Conservation (phyloP, 768 basidiomycete species). For the Baorangia bicolor region DNA sequence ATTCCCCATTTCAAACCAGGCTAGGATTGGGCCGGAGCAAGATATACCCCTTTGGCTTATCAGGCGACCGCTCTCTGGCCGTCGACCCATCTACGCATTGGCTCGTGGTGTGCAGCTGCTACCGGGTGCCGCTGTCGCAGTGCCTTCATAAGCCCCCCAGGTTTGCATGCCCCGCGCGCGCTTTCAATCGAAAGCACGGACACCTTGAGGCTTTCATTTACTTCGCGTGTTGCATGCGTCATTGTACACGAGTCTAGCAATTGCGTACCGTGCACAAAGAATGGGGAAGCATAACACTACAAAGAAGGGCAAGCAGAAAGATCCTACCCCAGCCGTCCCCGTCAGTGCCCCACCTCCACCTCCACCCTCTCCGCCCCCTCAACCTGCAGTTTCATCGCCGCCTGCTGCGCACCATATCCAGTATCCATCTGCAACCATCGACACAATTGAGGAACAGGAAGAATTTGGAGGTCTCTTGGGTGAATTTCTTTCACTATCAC, state of each 20-base stretch:
- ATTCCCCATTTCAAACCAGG: not conserved
- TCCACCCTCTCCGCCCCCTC: conserved; percentile 11
- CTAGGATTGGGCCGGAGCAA: conserved; percentile 3
- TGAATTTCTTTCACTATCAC: conserved; percentile 12
- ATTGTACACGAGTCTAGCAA: conserved; percentile 22
- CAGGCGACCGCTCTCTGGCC: not conserved
- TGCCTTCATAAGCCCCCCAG: conserved; percentile 13
- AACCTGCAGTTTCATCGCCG: conserved; percentile 17
- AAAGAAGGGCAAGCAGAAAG: conserved; percentile 38
- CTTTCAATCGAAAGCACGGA: conserved; percentile 11
- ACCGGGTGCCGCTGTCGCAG: not conserved
- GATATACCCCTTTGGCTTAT: not conserved
- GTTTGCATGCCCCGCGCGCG: conserved; percentile 6
- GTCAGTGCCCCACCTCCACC: conserved; percentile 9
- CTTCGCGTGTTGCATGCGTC: conserved; percentile 29
- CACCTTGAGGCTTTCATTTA: conserved; percentile 33
- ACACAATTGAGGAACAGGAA: conserved; percentile 29
- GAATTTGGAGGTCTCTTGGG: conserved; percentile 20
- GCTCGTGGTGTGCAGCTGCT: not conserved
- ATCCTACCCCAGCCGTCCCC: conserved; percentile 7
- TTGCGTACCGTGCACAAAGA: conserved; percentile 13
- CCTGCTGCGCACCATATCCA: conserved; percentile 28
- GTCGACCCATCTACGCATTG: conserved; percentile 9
- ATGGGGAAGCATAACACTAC: conserved; percentile 30
- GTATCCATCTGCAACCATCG: conserved; percentile 15